Evolutionary conservation across 768 basidiomycete species (phyloP).

Genomic region (Amanita rubescens): DNA sequence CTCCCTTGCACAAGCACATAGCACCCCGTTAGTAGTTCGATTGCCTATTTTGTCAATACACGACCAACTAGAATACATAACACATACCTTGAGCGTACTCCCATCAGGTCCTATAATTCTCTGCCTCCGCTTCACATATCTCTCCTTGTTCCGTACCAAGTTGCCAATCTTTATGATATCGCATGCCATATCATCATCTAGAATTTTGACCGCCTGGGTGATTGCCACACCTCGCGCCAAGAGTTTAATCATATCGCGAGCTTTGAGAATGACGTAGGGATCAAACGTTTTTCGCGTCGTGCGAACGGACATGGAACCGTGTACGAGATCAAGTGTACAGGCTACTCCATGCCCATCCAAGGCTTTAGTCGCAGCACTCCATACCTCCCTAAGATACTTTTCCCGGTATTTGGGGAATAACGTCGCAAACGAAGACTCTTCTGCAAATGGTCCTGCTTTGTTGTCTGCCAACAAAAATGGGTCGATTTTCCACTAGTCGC

Average conservation of each 20-base stretch:
- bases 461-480: conserved; percentile 70
- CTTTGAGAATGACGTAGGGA: conserved; percentile 94
- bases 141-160: conserved; percentile 89
- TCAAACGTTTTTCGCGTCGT: conserved; percentile 97
- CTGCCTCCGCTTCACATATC: conserved; percentile 94
- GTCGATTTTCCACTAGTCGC: conserved; percentile 78
- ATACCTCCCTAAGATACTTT: conserved; percentile 91
- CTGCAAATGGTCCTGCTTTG: conserved; percentile 76
- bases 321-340: conserved; percentile 89
- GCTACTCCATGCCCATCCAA: conserved; percentile 78
- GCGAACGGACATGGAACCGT: conserved; percentile 95
- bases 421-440: conserved; percentile 97
- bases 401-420: conserved; percentile 98
- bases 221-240: conserved; percentile 87
- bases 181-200: conserved; percentile 85
- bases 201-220: conserved; percentile 78
- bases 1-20: conserved; percentile 98
- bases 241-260: conserved; percentile 91
- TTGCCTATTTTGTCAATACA: conserved; percentile 52
- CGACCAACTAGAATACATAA: too few relatives aligned
- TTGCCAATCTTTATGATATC: conserved; percentile 99
- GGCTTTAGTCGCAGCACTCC: conserved; percentile 83
- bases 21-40: conserved; percentile 92
- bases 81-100: conserved; percentile 85
- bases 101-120: conserved; percentile 97